phyloP scores from a whole-genome alignment of 1,139 yeast genomes.

The Hansenula lynferdii region DNA sequence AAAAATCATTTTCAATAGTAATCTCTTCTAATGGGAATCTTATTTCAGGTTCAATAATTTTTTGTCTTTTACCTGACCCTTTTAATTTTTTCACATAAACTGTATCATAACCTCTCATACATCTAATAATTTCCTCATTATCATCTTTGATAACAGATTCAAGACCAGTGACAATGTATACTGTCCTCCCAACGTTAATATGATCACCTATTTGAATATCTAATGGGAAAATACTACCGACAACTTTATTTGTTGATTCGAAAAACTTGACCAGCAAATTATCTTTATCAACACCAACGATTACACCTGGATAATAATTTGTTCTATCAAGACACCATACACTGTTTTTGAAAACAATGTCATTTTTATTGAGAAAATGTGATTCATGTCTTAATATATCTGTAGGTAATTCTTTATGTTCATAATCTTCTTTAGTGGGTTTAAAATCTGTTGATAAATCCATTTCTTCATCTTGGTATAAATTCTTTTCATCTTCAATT shows the following conservation, averaged over 20 bases:
- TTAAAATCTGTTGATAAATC: no score
- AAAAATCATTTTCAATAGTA: conserved; percentile 21
- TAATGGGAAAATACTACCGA: conserved; percentile 21
- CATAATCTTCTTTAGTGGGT: background rate
- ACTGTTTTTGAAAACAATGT: conserved; percentile 24
- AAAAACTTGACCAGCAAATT: conserved; percentile 19
- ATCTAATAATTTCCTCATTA: conserved; percentile 29
- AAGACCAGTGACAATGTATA: conserved; percentile 44
- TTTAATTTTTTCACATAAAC: conserved; percentile 32
- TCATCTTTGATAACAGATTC: conserved; percentile 18
- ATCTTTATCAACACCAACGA: conserved; percentile 14
- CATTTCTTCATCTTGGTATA: background rate
- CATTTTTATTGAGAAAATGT: conserved; percentile 15
- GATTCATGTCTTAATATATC: conserved; percentile 5
- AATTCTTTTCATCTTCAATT: background rate
- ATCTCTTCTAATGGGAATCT: conserved; percentile 19
- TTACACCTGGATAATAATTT: conserved; percentile 29
- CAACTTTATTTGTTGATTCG: conserved; percentile 14
- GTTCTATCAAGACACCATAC: conserved; percentile 31
- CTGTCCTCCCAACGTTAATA: conserved; percentile 26
- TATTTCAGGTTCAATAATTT: conserved; percentile 1
- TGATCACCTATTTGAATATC: conserved; percentile 39
- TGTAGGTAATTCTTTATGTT: background rate
- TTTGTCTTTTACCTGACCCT: conserved; percentile 16
- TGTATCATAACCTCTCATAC: conserved; percentile 56